phyloP scores from a whole-genome alignment of 1,284 basidiomycete genomes.

The Vanrija pseudolonga region DNA sequence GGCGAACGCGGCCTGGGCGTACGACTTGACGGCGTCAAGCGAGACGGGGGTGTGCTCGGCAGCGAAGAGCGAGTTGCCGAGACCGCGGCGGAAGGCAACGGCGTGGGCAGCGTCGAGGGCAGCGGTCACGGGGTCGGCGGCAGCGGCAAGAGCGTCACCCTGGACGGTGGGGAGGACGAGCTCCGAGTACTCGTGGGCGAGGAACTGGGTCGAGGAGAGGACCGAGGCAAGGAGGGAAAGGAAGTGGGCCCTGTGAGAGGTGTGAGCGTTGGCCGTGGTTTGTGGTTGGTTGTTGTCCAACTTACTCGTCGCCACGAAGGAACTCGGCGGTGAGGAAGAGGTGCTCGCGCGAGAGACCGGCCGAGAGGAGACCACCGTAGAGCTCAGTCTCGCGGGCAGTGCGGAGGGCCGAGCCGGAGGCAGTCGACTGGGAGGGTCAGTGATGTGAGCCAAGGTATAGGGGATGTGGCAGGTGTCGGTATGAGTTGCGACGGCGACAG shows the following conservation, averaged over 20 bases:
- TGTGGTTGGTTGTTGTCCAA: constrained; percentile 31
- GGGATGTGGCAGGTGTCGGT: neutral
- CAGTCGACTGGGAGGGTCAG: constrained; percentile 58
- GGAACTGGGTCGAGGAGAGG: constrained; percentile 75
- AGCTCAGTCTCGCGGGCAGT: constrained; percentile 90
- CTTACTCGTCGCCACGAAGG: constrained; percentile 92
- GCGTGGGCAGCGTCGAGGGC: constrained; percentile 72
- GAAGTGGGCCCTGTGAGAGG: constrained; percentile 71
- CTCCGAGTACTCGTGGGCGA: constrained; percentile 80
- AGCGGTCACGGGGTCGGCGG: constrained; percentile 58
- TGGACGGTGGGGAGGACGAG: constrained; percentile 73
- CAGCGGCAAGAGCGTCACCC: constrained; percentile 65
- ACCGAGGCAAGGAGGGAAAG: constrained; percentile 79
- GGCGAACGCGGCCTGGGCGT: constrained; percentile 66
- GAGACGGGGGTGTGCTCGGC: constrained; percentile 64
- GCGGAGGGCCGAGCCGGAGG: constrained; percentile 79
- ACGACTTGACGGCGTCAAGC: constrained; percentile 65
- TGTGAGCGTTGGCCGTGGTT: neutral
- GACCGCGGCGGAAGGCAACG: constrained; percentile 84
- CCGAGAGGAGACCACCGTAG: constrained; percentile 86
- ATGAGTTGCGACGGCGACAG: neutral
- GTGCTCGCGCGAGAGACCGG: constrained; percentile 83
- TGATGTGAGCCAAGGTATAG: neutral
- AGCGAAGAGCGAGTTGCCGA: constrained; percentile 83
- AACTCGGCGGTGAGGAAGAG: constrained; percentile 92